These are phyloP conservation scores for Oryza meridionalis DNA, from an alignment of 176 grass and related monocot species.

Conservation along the genomic window DNA sequence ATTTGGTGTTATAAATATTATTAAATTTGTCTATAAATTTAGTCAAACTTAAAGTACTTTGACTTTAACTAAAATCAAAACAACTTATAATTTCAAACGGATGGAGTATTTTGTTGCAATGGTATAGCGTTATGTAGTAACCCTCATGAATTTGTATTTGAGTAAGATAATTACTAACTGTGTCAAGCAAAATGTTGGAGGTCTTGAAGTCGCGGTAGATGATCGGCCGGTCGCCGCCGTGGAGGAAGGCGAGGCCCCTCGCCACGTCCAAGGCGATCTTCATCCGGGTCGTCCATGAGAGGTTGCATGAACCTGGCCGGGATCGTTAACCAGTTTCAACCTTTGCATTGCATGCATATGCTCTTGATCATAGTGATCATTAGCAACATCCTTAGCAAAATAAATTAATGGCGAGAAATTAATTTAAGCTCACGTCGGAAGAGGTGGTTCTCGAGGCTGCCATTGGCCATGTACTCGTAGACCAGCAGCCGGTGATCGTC, in stretches of 20 bases:
- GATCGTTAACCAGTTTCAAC: not conserved
- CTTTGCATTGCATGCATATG: too few species aligned
- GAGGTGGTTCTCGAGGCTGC: conserved; percentile 83
- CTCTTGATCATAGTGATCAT: not conserved
- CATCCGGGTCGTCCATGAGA: conserved; percentile 61
- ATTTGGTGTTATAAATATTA: too few species aligned
- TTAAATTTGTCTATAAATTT: too few species aligned
- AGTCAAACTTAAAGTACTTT: too few species aligned
- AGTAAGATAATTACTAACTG: conserved; percentile 10
- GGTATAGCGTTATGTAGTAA: too few species aligned
- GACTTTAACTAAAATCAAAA: too few species aligned
- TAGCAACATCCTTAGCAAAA: not conserved
- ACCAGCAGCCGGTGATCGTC: conserved; percentile 76
- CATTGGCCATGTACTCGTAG: conserved; percentile 82
- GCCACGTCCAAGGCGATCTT: conserved; percentile 61
- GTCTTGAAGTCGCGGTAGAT: conserved; percentile 92
- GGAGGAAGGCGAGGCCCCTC: conserved; percentile 75
- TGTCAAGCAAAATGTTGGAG: conserved; percentile 84
- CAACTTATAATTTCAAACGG: too few species aligned
- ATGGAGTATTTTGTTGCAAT: too few species aligned
- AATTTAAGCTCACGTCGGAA: conserved; percentile 46
- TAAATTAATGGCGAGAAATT: not conserved
- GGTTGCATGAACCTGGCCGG: conserved; percentile 40
- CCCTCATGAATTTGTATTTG: too few species aligned
- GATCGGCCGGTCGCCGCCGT: conserved; percentile 59